Percentiles rank a stretch among this genome's conserved stretches.
Conservation (phyloP, 2,329 filamentous ascomycete species). For the Fusarium vanettenii region DNA sequence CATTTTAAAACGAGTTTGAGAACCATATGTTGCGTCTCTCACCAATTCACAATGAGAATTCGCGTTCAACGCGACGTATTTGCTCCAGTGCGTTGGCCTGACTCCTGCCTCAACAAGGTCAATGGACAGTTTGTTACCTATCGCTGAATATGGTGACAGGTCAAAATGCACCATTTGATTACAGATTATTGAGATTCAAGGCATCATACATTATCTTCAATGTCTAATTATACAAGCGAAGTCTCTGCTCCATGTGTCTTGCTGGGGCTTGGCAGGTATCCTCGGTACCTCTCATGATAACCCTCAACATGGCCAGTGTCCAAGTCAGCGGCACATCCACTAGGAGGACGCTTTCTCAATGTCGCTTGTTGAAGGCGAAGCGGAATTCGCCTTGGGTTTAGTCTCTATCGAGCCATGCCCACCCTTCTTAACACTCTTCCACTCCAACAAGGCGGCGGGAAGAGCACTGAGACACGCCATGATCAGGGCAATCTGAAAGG, state of each 20-base stretch:
- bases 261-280: background rate
- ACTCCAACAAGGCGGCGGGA: slow-evolving; percentile 18
- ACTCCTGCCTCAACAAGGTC: background rate
- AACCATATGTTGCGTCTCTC: background rate
- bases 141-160: background rate
- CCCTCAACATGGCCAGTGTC: too few species aligned
- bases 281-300: background rate
- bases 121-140: background rate
- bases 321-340: background rate
- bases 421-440: slow-evolving; percentile 21
- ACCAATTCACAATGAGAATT: background rate
- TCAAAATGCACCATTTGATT: background rate
- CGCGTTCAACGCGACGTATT: background rate
- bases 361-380: background rate
- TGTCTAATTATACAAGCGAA: background rate
- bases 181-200: background rate
- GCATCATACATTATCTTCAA: background rate
- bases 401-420: background rate
- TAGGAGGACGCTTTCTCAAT: background rate
- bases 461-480: slow-evolving; percentile 50
- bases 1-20: background rate
- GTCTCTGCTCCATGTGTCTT: background rate
- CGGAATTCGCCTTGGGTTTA: background rate
- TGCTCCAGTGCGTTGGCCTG: background rate
- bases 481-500: slow-evolving; percentile 70